A percentile compares a stretch with the other conserved stretches of the same genome.
Conservation (phyloP, 805 yeast genomes). For the Tanozyma kutaoensis region DNA sequence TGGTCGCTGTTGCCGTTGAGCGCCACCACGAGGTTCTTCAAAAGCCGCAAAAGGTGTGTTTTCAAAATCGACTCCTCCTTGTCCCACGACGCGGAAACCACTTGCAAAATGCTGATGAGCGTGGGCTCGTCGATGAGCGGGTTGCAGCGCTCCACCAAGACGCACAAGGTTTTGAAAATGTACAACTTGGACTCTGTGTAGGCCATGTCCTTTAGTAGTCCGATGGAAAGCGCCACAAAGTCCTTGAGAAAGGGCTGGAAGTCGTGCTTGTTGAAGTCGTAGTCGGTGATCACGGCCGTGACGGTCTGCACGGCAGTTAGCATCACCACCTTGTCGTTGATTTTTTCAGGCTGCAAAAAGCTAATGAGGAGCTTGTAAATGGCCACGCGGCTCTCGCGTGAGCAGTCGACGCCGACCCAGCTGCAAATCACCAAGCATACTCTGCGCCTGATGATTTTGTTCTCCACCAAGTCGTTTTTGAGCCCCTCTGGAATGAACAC, state of each 20-base stretch:
- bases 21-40: slow-evolving; percentile 43
- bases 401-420: slow-evolving; percentile 64
- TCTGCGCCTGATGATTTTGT: slow-evolving; percentile 60
- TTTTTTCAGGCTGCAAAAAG: slow-evolving; percentile 31
- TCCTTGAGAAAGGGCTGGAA: slow-evolving; percentile 54
- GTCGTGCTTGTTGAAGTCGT: slow-evolving; percentile 63
- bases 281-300: slow-evolving; percentile 62
- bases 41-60: slow-evolving; percentile 32
- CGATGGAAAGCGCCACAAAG: slow-evolving; percentile 35
- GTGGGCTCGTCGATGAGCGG: slow-evolving; percentile 43
- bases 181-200: slow-evolving; percentile 69
- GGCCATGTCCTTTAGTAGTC: slow-evolving; percentile 34
- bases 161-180: slow-evolving; percentile 53
- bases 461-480: slow-evolving; percentile 30
- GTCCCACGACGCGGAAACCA: slow-evolving; percentile 73
- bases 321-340: slow-evolving; percentile 68
- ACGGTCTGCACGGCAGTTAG: slow-evolving; percentile 63
- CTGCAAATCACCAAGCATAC: slow-evolving; percentile 65
- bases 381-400: slow-evolving; percentile 39
- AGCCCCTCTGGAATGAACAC: slow-evolving; percentile 58
- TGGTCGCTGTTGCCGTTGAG: slow-evolving; percentile 37
- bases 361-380: slow-evolving; percentile 46
- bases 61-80: slow-evolving; percentile 31
- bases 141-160: slow-evolving; percentile 49
- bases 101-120: slow-evolving; percentile 33